phyloP scores from a whole-genome alignment of 495 filamentous ascomycete genomes.

The Trichoderma parareesei region DNA sequence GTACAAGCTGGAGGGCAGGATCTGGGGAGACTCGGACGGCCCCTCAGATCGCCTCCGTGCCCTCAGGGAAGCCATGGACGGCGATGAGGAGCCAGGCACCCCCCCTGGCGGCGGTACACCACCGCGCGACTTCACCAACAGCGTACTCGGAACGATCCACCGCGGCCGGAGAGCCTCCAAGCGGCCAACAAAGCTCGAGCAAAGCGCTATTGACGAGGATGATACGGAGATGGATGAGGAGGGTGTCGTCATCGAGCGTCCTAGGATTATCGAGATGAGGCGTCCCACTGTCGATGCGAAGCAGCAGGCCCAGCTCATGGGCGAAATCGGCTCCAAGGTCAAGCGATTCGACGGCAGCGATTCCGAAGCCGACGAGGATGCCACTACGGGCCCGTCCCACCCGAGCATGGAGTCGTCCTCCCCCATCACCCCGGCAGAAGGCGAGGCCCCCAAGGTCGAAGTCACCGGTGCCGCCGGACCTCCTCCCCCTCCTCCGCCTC shows the following conservation, averaged over 20 bases:
- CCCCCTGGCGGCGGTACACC: constrained; percentile 21
- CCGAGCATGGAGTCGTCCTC: constrained; percentile 64
- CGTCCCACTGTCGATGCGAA: constrained; percentile 66
- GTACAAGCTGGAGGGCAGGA: constrained; percentile 92
- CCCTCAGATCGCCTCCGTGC: constrained; percentile 90
- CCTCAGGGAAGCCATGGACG: constrained; percentile 91
- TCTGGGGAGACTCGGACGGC: constrained; percentile 74
- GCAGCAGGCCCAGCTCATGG: constrained; percentile 66
- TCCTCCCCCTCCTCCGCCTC: constrained; percentile 27
- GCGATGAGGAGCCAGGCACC: constrained; percentile 28
- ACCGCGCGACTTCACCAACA: constrained; percentile 37
- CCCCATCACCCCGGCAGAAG: constrained; percentile 63
- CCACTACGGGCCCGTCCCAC: constrained; percentile 71
- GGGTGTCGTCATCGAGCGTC: constrained; percentile 50
- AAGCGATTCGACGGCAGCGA: constrained; percentile 63
- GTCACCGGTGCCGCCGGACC: constrained; percentile 28
- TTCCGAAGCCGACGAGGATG: constrained; percentile 61
- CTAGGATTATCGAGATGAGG: constrained; percentile 57
- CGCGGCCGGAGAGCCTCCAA: constrained; percentile 40
- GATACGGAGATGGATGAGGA: constrained; percentile 23
- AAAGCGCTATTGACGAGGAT: constrained; percentile 30
- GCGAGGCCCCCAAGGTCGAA: constrained; percentile 40
- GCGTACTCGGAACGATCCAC: constrained; percentile 59
- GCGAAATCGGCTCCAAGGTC: constrained; percentile 74
- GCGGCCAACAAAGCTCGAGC: constrained; percentile 40